Evolutionary conservation across 2,329 filamentous ascomycete genomes (phyloP).

Genomic region (Stachybotrys chlorohalonatus): DNA sequence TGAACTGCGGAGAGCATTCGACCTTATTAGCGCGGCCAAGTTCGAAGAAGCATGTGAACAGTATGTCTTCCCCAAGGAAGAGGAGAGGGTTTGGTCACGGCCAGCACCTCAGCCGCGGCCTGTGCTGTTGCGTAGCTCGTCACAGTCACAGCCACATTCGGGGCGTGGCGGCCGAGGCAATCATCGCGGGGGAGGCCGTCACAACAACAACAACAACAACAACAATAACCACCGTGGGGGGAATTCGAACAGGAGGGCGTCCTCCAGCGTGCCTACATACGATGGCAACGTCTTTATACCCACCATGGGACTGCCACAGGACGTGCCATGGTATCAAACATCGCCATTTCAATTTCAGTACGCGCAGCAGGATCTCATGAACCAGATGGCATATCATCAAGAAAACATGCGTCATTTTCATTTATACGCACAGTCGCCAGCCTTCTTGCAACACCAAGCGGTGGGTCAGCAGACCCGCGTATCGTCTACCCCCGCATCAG

Average conservation of each 20-base stretch:
- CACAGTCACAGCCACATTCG: constrained; percentile 49
- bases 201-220: constrained; percentile 33
- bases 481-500: constrained; percentile 13
- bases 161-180: constrained; percentile 39
- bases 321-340: constrained; percentile 40
- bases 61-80: constrained; percentile 80
- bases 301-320: constrained; percentile 34
- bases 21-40: constrained; percentile 68
- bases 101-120: constrained; percentile 46
- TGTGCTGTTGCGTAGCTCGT: constrained; percentile 50
- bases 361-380: constrained; percentile 28
- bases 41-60: constrained; percentile 79
- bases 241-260: constrained; percentile 40
- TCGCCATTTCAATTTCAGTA: constrained; percentile 31
- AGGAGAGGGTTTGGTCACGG: constrained; percentile 53
- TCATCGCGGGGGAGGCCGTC: constrained; percentile 39
- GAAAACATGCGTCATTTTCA: constrained; percentile 25
- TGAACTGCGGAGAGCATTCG: constrained; percentile 83
- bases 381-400: constrained; percentile 30
- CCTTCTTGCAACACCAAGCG: constrained; percentile 25
- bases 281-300: constrained; percentile 40
- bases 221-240: constrained; percentile 14
- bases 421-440: constrained; percentile 24
- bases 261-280: constrained; percentile 41
- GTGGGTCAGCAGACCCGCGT: constrained; percentile 21